Evolutionary conservation across 164 flowering plant species (phyloP), one percentile per base, ranked within the genome.

Genomic region (Umbilicus rupestris): DNA sequence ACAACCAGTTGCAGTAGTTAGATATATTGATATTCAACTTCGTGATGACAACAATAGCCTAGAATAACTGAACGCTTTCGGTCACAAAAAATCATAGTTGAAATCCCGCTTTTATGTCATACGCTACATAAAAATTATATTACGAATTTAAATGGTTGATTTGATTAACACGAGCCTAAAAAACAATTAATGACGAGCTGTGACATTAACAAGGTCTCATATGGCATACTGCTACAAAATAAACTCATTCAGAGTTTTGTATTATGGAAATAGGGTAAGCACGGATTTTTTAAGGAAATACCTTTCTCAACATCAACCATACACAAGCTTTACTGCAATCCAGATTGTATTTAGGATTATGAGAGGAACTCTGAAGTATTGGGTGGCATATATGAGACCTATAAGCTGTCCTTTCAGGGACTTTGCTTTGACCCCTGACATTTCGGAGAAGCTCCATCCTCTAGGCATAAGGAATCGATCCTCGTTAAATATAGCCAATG

Each of bases 361-460:
- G 20, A 82, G 84, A 46, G 84, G 84, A 72, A 82, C 74, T 70
- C 86, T 74, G 71, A 82, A 35, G 69, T 80, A 82, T 50, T 80
- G 86, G 8, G 75, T 73, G 19, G 86, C 84, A 62, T 82, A 78
- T 42, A 82, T 78, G 63, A 82, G 81, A 62, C 86, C 84, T 17
- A 82, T 74, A 37, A 77, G 24, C 77, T 78, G 84, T 55, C 84
- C 82, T 63, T 82, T 82, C 1, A 82, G 44, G 5, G 85, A 78
- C 66, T 77, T 82, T 15, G 79, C 62, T 47, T 64, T 67, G 35
- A 76, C 78, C 6, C 71, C 80, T 35, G 80, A 68, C 39, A 77
- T 64, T 65, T 80, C 85, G 20, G 79, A 67, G 70, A 82, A 72
- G 71, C 75, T 77, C 83, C 79, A 80, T 17, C 83, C 83, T 72